Evolutionary conservation across 2,329 filamentous ascomycete species (phyloP), one percentile per base, ranked within the genome.

Genomic region (Keithomyces neogunnii): DNA sequence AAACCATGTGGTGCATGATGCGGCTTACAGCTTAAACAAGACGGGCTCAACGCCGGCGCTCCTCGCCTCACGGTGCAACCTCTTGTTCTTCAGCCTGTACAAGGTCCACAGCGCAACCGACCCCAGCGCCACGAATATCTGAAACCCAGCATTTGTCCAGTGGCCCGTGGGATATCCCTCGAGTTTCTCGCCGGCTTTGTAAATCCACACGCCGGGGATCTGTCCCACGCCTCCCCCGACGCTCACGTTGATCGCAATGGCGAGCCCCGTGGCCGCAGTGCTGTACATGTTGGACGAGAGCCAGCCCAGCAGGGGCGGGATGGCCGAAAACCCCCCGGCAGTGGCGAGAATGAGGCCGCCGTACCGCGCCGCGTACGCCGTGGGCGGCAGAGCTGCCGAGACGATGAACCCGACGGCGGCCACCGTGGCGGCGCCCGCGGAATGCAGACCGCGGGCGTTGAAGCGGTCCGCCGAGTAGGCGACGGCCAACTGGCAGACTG

Each of bases 201-300:
- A 88, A 55, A 87, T 88, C 84, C 84, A 89, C 1, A 87, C 82
- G 0, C 84, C 85, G 0, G 81, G 77, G 40, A 89, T 88, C 64
- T 88, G 85, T 0, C 85, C 85, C 0, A 84, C 74, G 0, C 83
- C 84, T 0, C 83, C 84, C 47, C 76, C 76, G 32, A 86, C 74
- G 2, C 80, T 82, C 13, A 88, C 78, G 55, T 88, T 88, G 55
- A 89, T 66, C 0, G 84, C 85, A 51, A 88, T 85, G 2, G 84
- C 85, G 9, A 89, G 72, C 0, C 85, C 85, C 0, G 80, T 79
- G 0, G 83, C 76, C 0, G 80, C 79, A 0, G 85, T 87, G 50
- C 75, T 81, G 60, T 78, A 79, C 47, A 86, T 70, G 60, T 89
- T 89, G 40, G 79, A 81, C 7, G 80, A 82, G 5, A 88, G 69